A percentile compares a stretch with the other conserved stretches of the same genome.
Evolutionary conservation across 1,284 basidiomycete species (phyloP).

Genomic region (Pseudozyma sp.): DNA sequence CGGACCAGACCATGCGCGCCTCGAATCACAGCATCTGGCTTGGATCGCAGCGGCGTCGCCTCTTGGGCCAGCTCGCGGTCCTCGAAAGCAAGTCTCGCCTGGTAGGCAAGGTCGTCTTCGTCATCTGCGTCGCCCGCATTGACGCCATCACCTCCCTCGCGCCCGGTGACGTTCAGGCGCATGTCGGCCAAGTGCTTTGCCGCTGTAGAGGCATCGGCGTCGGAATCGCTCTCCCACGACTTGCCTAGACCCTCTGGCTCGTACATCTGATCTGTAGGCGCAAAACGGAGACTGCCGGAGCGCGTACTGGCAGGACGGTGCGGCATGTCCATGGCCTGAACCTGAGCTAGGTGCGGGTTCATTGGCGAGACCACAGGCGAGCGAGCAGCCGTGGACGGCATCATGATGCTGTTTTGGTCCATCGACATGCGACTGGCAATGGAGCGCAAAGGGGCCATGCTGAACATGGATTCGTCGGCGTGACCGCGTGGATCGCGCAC

Average conservation of each 20-base stretch:
- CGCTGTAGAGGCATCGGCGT: constrained; percentile 11
- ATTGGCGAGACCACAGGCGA: constrained; percentile 32
- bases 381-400: constrained; percentile 17
- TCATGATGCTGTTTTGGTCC: constrained; percentile 46
- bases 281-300: constrained; percentile 53
- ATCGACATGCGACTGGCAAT: constrained; percentile 40
- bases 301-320: constrained; percentile 43
- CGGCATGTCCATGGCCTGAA: constrained; percentile 35
- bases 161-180: constrained; percentile 5
- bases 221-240: constrained; percentile 34
- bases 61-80: constrained; percentile 84
- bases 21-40: constrained; percentile 79
- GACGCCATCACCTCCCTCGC: background rate
- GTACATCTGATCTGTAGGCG: constrained; percentile 36
- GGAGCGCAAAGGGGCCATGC: constrained; percentile 30
- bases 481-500: constrained; percentile 43
- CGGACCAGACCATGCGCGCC: constrained; percentile 88
- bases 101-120: constrained; percentile 33
- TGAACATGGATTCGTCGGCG: constrained; percentile 32
- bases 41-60: constrained; percentile 76
- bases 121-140: constrained; percentile 23
- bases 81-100: constrained; percentile 72
- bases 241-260: constrained; percentile 29
- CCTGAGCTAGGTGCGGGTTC: constrained; percentile 29
- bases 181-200: constrained; percentile 26